These are phyloP conservation scores for Suhomyces bribrorum DNA, from an alignment of 1,139 yeast genomes.

Conservation along the genomic window DNA sequence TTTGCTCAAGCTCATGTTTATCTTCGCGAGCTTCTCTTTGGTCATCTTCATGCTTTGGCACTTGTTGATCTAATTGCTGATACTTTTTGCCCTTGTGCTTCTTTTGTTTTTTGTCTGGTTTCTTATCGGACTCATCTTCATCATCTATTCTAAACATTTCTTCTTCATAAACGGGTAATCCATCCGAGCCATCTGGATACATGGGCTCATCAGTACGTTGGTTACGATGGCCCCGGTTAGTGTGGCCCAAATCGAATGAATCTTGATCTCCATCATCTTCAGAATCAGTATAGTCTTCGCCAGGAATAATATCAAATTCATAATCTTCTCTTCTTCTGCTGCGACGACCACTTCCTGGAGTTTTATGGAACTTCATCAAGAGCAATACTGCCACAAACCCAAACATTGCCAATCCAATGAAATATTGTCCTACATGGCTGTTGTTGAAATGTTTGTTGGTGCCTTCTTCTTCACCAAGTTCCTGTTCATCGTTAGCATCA, in stretches of 20 bases:
- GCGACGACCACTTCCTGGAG: conserved; percentile 48
- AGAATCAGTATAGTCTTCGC: conserved; percentile 53
- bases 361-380: conserved; percentile 55
- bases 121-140: conserved; percentile 33
- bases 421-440: conserved; percentile 57
- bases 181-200: conserved; percentile 15
- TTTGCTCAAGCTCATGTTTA: conserved; percentile 1
- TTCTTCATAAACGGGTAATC: conserved; percentile 41
- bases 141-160: conserved; percentile 48
- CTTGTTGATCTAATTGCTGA: conserved; percentile 4
- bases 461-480: conserved; percentile 25
- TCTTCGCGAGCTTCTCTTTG: conserved; percentile 10
- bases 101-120: conserved; percentile 5
- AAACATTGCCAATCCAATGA: conserved; percentile 56
- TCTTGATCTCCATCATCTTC: conserved; percentile 21
- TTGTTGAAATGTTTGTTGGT: conserved; percentile 18
- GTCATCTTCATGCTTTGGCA: conserved; percentile 10
- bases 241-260: conserved; percentile 20
- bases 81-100: conserved; percentile 7
- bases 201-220: conserved; percentile 6
- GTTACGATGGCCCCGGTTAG: conserved; percentile 2
- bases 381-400: conserved; percentile 59
- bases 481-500: conserved; percentile 18
- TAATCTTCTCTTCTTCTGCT: conserved; percentile 69
- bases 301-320: conserved; percentile 77